Percentiles rank a stretch among this genome's conserved stretches.
phyloP scores from a whole-genome alignment of 1,139 yeast species.

The Taiozyma sp. region DNA sequence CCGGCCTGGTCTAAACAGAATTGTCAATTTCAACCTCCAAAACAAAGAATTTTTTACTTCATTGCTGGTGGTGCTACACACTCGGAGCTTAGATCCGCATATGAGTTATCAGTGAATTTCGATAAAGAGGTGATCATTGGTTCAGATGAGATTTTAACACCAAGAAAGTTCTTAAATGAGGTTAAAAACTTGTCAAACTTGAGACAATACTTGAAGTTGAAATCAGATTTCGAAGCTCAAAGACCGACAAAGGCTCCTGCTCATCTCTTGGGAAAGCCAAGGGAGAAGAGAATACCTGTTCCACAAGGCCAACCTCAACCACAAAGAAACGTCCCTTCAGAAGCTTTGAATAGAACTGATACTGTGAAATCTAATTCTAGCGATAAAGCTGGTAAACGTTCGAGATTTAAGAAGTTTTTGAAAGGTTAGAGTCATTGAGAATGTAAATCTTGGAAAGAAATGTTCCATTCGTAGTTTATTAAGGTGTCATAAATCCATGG shows the following conservation, averaged over 20 bases:
- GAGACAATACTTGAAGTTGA: constrained; percentile 26
- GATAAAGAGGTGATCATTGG: constrained; percentile 81
- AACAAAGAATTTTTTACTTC: constrained; percentile 72
- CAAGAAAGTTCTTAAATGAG: constrained; percentile 45
- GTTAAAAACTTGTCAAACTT: constrained; percentile 29
- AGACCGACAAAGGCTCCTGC: constrained; percentile 27
- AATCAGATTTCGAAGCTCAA: constrained; percentile 24
- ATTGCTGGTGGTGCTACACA: constrained; percentile 89
- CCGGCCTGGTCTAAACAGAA: constrained; percentile 76
- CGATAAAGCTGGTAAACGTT: constrained; percentile 18
- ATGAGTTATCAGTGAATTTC: constrained; percentile 57
- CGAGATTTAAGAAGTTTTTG: constrained; percentile 20
- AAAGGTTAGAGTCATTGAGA: constrained; percentile 3
- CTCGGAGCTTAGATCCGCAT: constrained; percentile 72
- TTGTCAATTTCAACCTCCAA: constrained; percentile 37
- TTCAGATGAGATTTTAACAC: constrained; percentile 70
- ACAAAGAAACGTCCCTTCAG: constrained; percentile 1
- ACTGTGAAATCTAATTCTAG: not conserved
- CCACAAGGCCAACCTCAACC: constrained; percentile 4
- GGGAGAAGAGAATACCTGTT: constrained; percentile 7
- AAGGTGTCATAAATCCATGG: not conserved
- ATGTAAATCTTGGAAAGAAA: too few relatives aligned
- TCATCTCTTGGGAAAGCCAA: constrained; percentile 22
- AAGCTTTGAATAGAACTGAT: constrained; percentile 1
- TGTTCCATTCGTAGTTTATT: not conserved